Base-by-base conservation (phyloP, 2,329 filamentous ascomycete species). In the Harringtonia lauricola region DNA sequence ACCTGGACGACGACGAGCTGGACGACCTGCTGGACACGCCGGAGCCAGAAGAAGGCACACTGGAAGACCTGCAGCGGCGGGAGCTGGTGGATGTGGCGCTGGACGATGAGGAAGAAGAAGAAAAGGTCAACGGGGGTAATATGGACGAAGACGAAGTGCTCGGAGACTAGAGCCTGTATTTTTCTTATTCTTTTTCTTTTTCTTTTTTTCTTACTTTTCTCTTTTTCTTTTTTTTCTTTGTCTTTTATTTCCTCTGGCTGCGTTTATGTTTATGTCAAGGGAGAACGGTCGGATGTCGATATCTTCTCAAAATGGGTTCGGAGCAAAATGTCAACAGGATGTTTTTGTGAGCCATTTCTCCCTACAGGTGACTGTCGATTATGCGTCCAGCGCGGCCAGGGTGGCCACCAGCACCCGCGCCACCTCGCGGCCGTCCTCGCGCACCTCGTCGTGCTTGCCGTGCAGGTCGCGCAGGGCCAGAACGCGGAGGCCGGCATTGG, bases 371-470 rank as follows among this genome's bases (percentile, higher is more conserved):
- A n/a, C n/a, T n/a, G n/a, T n/a, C n/a, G n/a, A n/a, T n/a, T n/a
- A n/a, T n/a, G n/a, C n/a, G n/a, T n/a, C n/a, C n/a, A n/a, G n/a
- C n/a, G n/a, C n/a, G n/a, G n/a, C n/a, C n/a, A n/a, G n/a, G n/a
- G n/a, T n/a, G n/a, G n/a, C 52, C n/a, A 52, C 52, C 35, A 74
- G 56, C 17, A 74, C 59, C 41, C 61, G 61, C 24, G 72, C 76
- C 39, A 83, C 57, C 51, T 78, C 71, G 29, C 57, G 56, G 15
- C 81, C 81, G 46, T 74, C 67, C 55, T 72, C 56, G 76, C 79
- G 83, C 3, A 82, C 64, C 50, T 72, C 70, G 59, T 85, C 74
- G 59, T 87, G 83, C 31, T 65, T 65, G 5, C 76, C 81, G 9
- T 57, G 59, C 41, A 80, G 55, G 52, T 75, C 67, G 49, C 58